Evolutionary conservation across 1,284 basidiomycete species (phyloP), one percentile per base, ranked within the genome.

Genomic region (Malassezia globosa): DNA sequence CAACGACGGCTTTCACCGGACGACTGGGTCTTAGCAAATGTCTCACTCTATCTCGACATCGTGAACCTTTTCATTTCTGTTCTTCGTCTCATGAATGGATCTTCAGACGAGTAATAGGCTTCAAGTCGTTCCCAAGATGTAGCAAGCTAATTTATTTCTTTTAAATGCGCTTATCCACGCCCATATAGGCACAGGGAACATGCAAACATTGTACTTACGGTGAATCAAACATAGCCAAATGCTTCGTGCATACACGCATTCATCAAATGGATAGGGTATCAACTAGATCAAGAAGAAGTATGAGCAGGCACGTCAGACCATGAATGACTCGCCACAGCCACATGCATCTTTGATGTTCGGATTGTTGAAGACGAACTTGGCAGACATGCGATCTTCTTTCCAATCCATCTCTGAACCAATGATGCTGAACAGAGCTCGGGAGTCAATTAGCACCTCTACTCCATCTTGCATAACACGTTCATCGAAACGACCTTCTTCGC

Each of bases 401-500:
- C 94, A 97, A 71, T 94, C 89, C 94, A 99, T 99, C 76, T 85
- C 84, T 70, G 87, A 90, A 35, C 94, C 94, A 59, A 99, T 96
- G 66, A 99, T 94, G 55, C 85, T 89, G 73, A 99, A 97, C 57
- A 99, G 75, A 21, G 94, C 94, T 74, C 94, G 95, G 72, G 83
- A 85, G 75, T 99, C 94, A 71, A 97, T 89, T 54, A 97, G 77
- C 34, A 99, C 92, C 63, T 79, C 81, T 24, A 95, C 88, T 6
- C 62, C 67, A 24, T 65, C 63, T 42, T 67, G 64, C 73, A 88
- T 82, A 25, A 97, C 90, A n/a, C 94, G 79, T 72, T 97, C 94
- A 74, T 99, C 94, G 68, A 97, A 97, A 73, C 82, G 84, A 3
- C 81, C 87, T 0, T 88, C 84, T 60, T 72, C 51, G 13, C 59